phyloP scores from a whole-genome alignment of 805 yeast genomes.

The Diddensiella santjacobensis region DNA sequence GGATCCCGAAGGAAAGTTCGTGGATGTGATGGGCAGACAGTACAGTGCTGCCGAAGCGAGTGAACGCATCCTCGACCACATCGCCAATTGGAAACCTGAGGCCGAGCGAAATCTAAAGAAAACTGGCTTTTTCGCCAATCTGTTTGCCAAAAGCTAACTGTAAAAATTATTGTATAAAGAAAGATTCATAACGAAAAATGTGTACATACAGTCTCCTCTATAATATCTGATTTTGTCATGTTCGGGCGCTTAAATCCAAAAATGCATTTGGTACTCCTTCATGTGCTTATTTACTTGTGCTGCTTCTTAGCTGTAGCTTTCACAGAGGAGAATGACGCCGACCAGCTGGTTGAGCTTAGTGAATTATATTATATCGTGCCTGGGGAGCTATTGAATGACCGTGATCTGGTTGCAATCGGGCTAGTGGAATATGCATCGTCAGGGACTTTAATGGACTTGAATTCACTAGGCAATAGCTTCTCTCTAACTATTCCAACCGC shows the following conservation, averaged over 20 bases:
- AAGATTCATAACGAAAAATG: too few relatives aligned
- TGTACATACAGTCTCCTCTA: too few relatives aligned
- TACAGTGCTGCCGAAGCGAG: slow-evolving; percentile 76
- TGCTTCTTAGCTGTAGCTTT: too few relatives aligned
- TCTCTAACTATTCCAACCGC: slow-evolving; percentile 7
- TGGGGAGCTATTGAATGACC: slow-evolving; percentile 12
- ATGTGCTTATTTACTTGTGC: too few relatives aligned
- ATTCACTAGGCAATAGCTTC: slow-evolving; percentile 9
- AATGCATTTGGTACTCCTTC: too few relatives aligned
- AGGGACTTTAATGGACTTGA: slow-evolving; percentile 4
- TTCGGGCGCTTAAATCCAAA: too few relatives aligned
- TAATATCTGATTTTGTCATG: too few relatives aligned
- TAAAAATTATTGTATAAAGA: too few relatives aligned
- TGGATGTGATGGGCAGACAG: slow-evolving; percentile 92
- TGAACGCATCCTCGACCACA: slow-evolving; percentile 68
- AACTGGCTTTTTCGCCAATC: slow-evolving; percentile 31
- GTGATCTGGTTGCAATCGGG: slow-evolving; percentile 15
- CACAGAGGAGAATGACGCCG: background rate
- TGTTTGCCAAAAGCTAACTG: too few relatives aligned
- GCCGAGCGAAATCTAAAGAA: slow-evolving; percentile 62
- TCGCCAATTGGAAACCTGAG: slow-evolving; percentile 70
- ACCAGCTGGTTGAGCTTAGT: slow-evolving; percentile 11
- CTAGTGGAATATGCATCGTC: slow-evolving; percentile 6
- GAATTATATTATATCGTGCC: slow-evolving; percentile 13
- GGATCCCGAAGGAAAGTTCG: slow-evolving; percentile 97